A percentile compares a stretch with the other conserved stretches of the same genome.
Conservation (phyloP, 352 stramenopile species). For the Globisporangium acanthophoron region DNA sequence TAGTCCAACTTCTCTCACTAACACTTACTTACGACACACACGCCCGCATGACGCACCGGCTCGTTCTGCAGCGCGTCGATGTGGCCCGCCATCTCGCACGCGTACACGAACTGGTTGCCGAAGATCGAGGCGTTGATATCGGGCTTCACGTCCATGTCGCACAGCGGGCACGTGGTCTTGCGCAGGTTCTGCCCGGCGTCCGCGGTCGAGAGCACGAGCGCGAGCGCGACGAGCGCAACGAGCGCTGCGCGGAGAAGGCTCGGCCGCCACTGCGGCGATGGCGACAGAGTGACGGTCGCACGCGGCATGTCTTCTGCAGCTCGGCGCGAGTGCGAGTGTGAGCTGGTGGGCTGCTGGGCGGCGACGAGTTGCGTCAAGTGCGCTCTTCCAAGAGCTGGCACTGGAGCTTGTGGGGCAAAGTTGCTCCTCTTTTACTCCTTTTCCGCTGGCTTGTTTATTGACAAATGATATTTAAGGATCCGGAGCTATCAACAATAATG, state of each 20-base stretch:
- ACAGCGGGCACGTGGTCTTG: constrained; percentile 38
- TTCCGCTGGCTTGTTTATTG: too few species aligned
- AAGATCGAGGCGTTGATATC: constrained; percentile 61
- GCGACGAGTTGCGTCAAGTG: too few species aligned
- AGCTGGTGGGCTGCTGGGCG: neutral
- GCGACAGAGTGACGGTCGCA: neutral
- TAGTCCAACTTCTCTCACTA: neutral
- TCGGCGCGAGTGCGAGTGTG: neutral
- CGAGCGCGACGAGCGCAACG: constrained; percentile 18
- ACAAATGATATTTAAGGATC: too few species aligned
- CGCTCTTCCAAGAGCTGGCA: too few species aligned
- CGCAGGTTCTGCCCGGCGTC: constrained; percentile 45
- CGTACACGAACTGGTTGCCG: constrained; percentile 70
- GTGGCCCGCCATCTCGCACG: constrained; percentile 80
- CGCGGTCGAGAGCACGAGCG: constrained; percentile 16
- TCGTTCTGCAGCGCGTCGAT: constrained; percentile 76
- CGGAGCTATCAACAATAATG: too few species aligned
- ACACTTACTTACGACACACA: neutral
- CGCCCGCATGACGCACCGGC: constrained; percentile 29
- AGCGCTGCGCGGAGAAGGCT: constrained; percentile 3
- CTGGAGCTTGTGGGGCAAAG: too few species aligned
- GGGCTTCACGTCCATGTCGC: constrained; percentile 33
- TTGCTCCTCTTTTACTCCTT: too few species aligned
- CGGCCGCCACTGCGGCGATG: neutral
- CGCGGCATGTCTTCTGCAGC: neutral